phyloP scores from a whole-genome alignment of 2,329 filamentous ascomycete genomes.

The Rhynchosporium secalis region DNA sequence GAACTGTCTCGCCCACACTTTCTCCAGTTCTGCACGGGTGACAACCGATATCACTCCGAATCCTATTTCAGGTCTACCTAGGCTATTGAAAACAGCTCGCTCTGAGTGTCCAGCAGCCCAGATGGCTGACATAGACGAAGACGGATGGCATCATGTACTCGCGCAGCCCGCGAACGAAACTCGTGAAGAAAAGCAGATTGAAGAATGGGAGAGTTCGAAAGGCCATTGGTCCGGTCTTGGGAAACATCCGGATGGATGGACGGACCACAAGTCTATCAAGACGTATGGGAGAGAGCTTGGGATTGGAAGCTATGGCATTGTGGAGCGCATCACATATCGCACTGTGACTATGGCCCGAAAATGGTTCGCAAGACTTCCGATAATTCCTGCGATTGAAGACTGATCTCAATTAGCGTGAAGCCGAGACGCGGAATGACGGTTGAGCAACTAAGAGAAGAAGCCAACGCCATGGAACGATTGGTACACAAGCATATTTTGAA shows the following conservation, averaged over 20 bases:
- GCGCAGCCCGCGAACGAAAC: slow-evolving; percentile 29
- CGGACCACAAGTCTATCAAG: slow-evolving; percentile 27
- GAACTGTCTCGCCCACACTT: neutral
- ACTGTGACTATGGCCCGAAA: slow-evolving; percentile 49
- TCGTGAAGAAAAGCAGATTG: slow-evolving; percentile 30
- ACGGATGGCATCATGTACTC: slow-evolving; percentile 30
- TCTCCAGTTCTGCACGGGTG: no score
- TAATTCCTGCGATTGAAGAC: slow-evolving; percentile 32
- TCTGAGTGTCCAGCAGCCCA: neutral
- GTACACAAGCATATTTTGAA: slow-evolving; percentile 51
- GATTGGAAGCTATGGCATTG: slow-evolving; percentile 46
- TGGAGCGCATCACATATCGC: slow-evolving; percentile 45
- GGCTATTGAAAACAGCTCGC: slow-evolving; percentile 6
- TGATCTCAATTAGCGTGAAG: slow-evolving; percentile 24
- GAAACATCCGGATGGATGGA: slow-evolving; percentile 26
- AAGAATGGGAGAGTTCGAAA: slow-evolving; percentile 30
- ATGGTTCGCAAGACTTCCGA: slow-evolving; percentile 31
- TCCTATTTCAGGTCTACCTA: neutral
- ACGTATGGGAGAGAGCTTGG: slow-evolving; percentile 41
- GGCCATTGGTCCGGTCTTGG: slow-evolving; percentile 33
- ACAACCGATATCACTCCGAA: neutral
- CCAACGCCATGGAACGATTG: slow-evolving; percentile 49
- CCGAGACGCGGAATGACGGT: slow-evolving; percentile 39
- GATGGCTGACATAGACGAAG: slow-evolving; percentile 16
- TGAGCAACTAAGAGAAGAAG: slow-evolving; percentile 47